Percentiles rank a stretch among this genome's conserved stretches.
phyloP scores from a whole-genome alignment of 2,329 filamentous ascomycete species.

The Microcyclosporella mali region DNA sequence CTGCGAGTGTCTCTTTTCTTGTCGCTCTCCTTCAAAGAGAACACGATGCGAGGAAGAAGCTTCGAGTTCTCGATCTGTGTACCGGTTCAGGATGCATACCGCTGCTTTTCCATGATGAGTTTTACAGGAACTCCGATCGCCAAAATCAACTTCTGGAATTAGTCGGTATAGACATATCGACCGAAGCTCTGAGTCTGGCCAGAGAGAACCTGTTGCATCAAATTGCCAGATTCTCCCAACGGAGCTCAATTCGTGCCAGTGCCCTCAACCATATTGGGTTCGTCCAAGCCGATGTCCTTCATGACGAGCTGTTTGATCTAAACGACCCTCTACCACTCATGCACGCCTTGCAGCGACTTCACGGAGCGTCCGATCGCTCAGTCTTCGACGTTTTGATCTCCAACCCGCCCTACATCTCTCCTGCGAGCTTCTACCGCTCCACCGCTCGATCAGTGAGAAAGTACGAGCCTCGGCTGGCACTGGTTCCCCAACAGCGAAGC shows the following conservation, averaged over 20 bases:
- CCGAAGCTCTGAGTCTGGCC: conserved; percentile 59
- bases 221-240: conserved; percentile 38
- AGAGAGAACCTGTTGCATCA: conserved; percentile 48
- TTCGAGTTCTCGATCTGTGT: conserved; percentile 77
- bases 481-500: conserved; percentile 54
- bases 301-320: background rate
- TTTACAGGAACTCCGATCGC: conserved; percentile 33
- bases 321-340: conserved; percentile 7
- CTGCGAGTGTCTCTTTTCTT: conserved; percentile 35
- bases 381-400: conserved; percentile 61
- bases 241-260: background rate
- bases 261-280: conserved; percentile 27
- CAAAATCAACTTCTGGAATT: conserved; percentile 41
- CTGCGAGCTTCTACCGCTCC: conserved; percentile 52
- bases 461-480: conserved; percentile 72
- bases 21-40: conserved; percentile 5
- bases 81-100: conserved; percentile 89
- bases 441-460: conserved; percentile 70
- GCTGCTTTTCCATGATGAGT: conserved; percentile 62
- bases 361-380: background rate
- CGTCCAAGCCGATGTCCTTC: conserved; percentile 31
- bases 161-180: conserved; percentile 69
- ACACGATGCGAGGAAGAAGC: conserved; percentile 19
- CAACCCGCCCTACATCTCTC: conserved; percentile 89
- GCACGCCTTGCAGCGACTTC: conserved; percentile 11